A percentile compares a stretch with the other conserved stretches of the same genome.
Conservation (phyloP, 345 rosid genomes). For the Microthlaspi erraticum region DNA sequence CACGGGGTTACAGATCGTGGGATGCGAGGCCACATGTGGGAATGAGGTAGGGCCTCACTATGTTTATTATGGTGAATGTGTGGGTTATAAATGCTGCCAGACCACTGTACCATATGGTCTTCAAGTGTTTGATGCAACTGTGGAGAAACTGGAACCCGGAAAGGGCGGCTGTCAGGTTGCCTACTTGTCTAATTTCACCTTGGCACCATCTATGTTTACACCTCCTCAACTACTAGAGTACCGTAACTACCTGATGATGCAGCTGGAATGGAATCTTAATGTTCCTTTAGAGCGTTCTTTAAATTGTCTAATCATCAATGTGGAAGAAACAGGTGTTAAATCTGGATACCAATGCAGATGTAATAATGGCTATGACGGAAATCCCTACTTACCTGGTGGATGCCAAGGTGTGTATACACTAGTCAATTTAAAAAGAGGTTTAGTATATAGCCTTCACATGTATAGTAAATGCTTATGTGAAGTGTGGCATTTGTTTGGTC, state of each 20-base stretch:
- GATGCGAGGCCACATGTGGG: conserved; percentile 49
- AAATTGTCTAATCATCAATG: too few relatives aligned
- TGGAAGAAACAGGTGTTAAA: too few relatives aligned
- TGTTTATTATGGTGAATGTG: conserved; percentile 11
- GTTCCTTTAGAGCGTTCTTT: too few relatives aligned
- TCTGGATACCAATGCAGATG: conserved; percentile 40
- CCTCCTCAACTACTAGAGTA: conserved; percentile 6
- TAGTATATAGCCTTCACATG: too few relatives aligned
- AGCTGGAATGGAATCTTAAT: conserved; percentile 45
- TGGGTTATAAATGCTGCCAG: conserved; percentile 57
- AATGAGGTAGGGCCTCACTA: not conserved
- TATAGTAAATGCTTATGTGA: not conserved
- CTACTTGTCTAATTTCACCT: conserved; percentile 2
- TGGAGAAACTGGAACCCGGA: conserved; percentile 1
- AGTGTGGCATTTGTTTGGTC: not conserved
- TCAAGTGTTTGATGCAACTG: not conserved
- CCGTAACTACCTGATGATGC: not conserved
- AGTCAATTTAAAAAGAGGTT: too few relatives aligned
- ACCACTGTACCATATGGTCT: conserved; percentile 28
- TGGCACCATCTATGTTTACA: not conserved
- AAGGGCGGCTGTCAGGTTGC: conserved; percentile 22
- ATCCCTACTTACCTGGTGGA: conserved; percentile 42
- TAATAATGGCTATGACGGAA: conserved; percentile 43
- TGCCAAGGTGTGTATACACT: conserved; percentile 38
- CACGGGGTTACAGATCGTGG: conserved; percentile 24